Base-by-base conservation (phyloP, 768 basidiomycete genomes). In the Holtermanniella nyarrowii region DNA sequence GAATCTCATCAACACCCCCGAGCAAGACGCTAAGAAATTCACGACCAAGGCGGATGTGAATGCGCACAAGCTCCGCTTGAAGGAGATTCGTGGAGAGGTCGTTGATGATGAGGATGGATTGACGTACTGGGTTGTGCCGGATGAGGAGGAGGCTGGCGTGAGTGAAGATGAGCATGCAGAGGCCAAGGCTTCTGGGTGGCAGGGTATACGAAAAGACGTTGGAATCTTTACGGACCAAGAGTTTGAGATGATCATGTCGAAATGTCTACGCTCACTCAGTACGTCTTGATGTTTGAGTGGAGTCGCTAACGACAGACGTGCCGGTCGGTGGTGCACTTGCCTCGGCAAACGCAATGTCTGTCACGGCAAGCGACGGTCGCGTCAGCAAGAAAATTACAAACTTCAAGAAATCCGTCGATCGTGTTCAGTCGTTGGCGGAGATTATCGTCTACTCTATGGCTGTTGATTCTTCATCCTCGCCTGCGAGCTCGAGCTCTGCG, bases 381-480 rank as follows among this genome's bases (percentile, higher is more conserved):
- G 82, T 80, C 12, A 78, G 82, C 4, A 84, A 83, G 60, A 86
- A 88, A 70, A 78, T 87, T 53, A 75, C 80, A 24, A 77, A 85
- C 52, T 69, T 73, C 54, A 70, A 68, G 49, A 73, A 73, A 46
- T 72, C 74, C 2, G 64, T 70, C 27, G 73, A 75, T 44, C 62
- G 66, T 48, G 62, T 72, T 3, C 85, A 80, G 44, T 87, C 86
- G 11, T 73, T 93, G 46, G 87, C 89, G 11, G 78, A 80, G 31
- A 83, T 90, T 50, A 84, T 93, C 52, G 83, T 91, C 2, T 89
- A 88, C 70, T 89, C 86, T 3, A 90, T 95, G 83, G 76, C 82
- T 0, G 77, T 85, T 40, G 93, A 96, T 64, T 80, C 87, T 12
- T 57, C 63, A 16, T 42, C 48, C 16, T 26, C 55, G 3, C 37